Conservation (phyloP, 2,329 filamentous ascomycete species). For the Aspergillus sp. region DNA sequence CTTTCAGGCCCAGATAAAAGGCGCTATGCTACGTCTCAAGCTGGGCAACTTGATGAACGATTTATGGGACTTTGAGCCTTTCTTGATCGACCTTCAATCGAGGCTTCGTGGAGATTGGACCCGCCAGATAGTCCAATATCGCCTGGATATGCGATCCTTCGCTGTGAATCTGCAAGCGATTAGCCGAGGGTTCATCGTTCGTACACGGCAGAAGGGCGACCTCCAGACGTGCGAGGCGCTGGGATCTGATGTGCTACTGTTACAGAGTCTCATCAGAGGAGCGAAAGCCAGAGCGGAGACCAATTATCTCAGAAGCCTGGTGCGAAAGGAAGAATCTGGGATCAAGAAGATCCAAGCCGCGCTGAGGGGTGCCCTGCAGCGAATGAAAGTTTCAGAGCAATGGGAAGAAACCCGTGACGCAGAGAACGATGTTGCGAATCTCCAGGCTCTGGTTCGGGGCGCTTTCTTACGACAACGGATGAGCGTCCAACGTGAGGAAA, state of each 20-base stretch:
- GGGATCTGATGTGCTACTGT: conserved; percentile 69
- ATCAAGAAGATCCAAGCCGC: conserved; percentile 56
- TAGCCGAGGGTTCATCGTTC: conserved; percentile 71
- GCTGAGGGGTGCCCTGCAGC: conserved; percentile 49
- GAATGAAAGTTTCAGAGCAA: conserved; percentile 35
- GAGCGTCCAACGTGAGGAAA: conserved; percentile 26
- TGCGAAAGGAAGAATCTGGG: conserved; percentile 41
- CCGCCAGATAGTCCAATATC: conserved; percentile 78
- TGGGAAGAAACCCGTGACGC: conserved; percentile 40
- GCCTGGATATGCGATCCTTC: conserved; percentile 78
- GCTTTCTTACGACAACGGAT: conserved; percentile 57
- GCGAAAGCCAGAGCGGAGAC: conserved; percentile 44
- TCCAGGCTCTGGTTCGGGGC: conserved; percentile 69
- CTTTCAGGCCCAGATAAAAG: conserved; percentile 82
- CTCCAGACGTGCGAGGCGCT: conserved; percentile 71
- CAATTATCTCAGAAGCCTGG: conserved; percentile 38
- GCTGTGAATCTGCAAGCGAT: conserved; percentile 77
- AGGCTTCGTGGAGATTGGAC: conserved; percentile 84
- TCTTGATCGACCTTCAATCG: conserved; percentile 78
- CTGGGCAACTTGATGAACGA: conserved; percentile 82
- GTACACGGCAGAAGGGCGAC: conserved; percentile 61
- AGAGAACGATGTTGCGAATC: conserved; percentile 53
- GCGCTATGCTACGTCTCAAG: conserved; percentile 72
- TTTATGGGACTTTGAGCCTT: conserved; percentile 81
- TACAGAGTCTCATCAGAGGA: conserved; percentile 78